Conservation (phyloP, 2,329 filamentous ascomycete species). For the Aspergillus flavus region DNA sequence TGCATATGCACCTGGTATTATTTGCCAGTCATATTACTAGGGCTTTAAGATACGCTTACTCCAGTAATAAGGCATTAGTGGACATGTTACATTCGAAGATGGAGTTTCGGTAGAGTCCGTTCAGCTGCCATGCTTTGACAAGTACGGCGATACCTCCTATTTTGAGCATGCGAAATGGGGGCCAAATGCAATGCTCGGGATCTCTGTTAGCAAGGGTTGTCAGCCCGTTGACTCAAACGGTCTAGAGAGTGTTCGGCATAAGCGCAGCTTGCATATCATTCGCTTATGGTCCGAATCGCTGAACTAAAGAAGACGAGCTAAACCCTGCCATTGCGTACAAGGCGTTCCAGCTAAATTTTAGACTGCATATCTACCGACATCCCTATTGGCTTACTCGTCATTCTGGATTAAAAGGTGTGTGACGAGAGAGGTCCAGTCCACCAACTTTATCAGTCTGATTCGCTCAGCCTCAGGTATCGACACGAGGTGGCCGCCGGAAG, state of each 20-base stretch:
- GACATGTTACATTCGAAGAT: neutral
- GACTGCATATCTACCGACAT: neutral
- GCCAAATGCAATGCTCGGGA: neutral
- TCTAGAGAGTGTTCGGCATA: neutral
- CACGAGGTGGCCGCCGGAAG: conserved; percentile 1
- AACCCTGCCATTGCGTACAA: neutral
- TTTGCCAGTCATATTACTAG: neutral
- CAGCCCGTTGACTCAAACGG: conserved; percentile 1
- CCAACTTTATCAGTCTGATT: conserved; percentile 3
- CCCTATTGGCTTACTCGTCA: neutral
- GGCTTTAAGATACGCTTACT: neutral
- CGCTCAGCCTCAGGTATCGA: conserved; percentile 9
- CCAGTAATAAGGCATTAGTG: neutral
- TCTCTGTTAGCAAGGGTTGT: neutral
- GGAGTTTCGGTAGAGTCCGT: neutral
- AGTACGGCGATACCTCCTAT: neutral
- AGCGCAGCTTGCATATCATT: neutral
- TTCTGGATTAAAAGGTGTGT: neutral
- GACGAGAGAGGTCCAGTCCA: neutral
- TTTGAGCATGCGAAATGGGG: neutral
- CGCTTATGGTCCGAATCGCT: neutral
- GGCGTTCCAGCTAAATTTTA: neutral
- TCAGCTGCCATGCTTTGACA: neutral
- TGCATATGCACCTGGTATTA: neutral
- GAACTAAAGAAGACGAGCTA: neutral